phyloP scores from a whole-genome alignment of 2,329 filamentous ascomycete species.

The Colletotrichum ledebouriae region DNA sequence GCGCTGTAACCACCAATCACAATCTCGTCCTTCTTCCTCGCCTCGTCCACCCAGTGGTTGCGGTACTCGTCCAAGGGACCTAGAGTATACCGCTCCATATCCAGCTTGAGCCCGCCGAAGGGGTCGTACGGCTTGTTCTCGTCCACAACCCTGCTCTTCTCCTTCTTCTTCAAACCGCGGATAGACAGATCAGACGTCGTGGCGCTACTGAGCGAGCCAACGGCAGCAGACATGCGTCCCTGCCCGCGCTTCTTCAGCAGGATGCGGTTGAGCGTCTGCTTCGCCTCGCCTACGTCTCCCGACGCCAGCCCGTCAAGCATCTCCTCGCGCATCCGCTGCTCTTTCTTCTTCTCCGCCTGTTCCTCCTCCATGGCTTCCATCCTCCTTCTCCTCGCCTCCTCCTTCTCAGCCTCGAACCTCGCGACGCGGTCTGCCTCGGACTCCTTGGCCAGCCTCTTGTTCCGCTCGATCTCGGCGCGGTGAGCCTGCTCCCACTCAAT shows the following conservation, averaged over 20 bases:
- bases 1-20: conserved; percentile 87
- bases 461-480: conserved; percentile 75
- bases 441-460: conserved; percentile 66
- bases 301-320: conserved; percentile 78
- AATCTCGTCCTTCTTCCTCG: conserved; percentile 74
- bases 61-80: conserved; percentile 73
- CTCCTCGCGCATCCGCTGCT: conserved; percentile 74
- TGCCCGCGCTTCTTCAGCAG: conserved; percentile 81
- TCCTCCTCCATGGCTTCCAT: conserved; percentile 76
- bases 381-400: conserved; percentile 74
- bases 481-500: conserved; percentile 80
- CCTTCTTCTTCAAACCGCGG: conserved; percentile 80
- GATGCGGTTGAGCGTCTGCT: conserved; percentile 70
- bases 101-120: conserved; percentile 81
- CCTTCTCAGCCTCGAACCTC: conserved; percentile 74
- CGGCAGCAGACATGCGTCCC: conserved; percentile 50
- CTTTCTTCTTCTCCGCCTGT: conserved; percentile 75
- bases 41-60: conserved; percentile 78
- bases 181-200: conserved; percentile 68
- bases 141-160: conserved; percentile 57
- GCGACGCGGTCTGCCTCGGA: conserved; percentile 66
- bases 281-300: conserved; percentile 71
- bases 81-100: conserved; percentile 77
- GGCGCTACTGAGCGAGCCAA: conserved; percentile 51
- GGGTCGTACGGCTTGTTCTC: conserved; percentile 87